Evolutionary conservation across 2,329 filamentous ascomycete species (phyloP), one percentile per base, ranked within the genome.

Genomic region (Colletotrichum aenigma): DNA sequence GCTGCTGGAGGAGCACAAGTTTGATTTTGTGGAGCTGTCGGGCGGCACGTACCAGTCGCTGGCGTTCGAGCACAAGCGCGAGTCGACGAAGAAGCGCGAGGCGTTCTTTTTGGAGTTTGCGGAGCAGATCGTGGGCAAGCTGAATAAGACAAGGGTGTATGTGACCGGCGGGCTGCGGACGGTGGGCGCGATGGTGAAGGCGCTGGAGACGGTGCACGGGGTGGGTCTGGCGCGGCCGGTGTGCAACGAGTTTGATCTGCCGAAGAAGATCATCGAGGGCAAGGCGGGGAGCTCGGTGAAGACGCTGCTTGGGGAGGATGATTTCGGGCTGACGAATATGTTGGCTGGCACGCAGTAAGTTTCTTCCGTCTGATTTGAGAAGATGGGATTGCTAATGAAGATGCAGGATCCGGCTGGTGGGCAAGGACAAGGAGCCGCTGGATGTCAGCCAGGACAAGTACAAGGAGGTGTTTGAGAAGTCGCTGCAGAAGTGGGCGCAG

Each of bases 81-180:
- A 92, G 58, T 88, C 86, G 18, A 92, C 89, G 7, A 86, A 85
- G 81, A 88, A 89, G 82, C 84, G 90, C 6, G 90, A 92, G 79
- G 87, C 89, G 2, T 92, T 91, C 85, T 93, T 92, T 85, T 80
- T 92, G 60, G 89, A 92, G 4, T 92, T 91, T 74, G 91, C 91
- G 0, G 87, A 92, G 74, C 79, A 82, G 76, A 88, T 93, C 79
- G 82, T 88, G 28, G 84, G 84, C 0, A 78, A 79, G 43, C 78
- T 87, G 13, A 84, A 76, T 1, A 88, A 89, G 81, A 93, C 91
- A 1, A 90, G 88, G 79, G 87, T 85, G 1, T 93, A 91, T 77
- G 84, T 93, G 52, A 92, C 90, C 0, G 91, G 91, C 30, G 91
- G 91, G 1, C 84, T 93, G 76, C 87, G 88, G 70, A 89, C 88